Evolutionary conservation across 768 basidiomycete genomes (phyloP), one percentile per base, ranked within the genome.

Genomic region (Mycena kentingensis): DNA sequence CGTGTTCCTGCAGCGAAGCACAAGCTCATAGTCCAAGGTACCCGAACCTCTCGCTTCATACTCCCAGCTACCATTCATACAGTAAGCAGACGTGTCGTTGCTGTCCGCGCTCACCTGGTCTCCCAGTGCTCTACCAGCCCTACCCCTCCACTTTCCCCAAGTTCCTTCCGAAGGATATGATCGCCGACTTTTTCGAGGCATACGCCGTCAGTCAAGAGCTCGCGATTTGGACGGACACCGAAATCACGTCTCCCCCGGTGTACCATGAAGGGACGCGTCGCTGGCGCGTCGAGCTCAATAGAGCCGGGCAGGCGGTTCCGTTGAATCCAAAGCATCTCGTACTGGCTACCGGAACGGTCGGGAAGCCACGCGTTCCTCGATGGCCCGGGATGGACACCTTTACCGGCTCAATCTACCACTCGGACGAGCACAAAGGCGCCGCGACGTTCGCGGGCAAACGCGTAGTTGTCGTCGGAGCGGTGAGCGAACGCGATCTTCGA

Each of bases 1-100:
- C n/a, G 61, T 76, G 18, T 75, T 75, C 21, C 60, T 78, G 32
- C 76, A 77, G 1, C n/a, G 2, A 35, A 26, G 11, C 22, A 26
- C 27, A 25, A 3, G 18, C 3, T n/a, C n/a, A n/a, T 19, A 42
- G 7, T 36, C 16, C 3, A 19, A 57, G 55, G 1, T 57, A 57
- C 31, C 56, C 56, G 4, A 57, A 53, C 46, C 51, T 57, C 12
- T 49, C 47, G 19, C 51, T 57, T 18, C 56, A 57, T 16, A 52
- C 51, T 15, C 11, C 35, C 4, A 41, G 51, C 5, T 41, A 57
- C 21, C 51, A 46, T 31, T 49, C 36, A 1, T 57, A 44, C 3
- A 24, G 56, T 57, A 21, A 2, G 51, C 42, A 7, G 7, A 5
- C 16, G 1, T 21, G 15, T 6, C 8, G 5, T 24, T 21, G 19